Percentiles rank a stretch among this genome's conserved stretches.
Evolutionary conservation across 2,329 filamentous ascomycete species (phyloP).

Genomic region (Penicillium sp.): DNA sequence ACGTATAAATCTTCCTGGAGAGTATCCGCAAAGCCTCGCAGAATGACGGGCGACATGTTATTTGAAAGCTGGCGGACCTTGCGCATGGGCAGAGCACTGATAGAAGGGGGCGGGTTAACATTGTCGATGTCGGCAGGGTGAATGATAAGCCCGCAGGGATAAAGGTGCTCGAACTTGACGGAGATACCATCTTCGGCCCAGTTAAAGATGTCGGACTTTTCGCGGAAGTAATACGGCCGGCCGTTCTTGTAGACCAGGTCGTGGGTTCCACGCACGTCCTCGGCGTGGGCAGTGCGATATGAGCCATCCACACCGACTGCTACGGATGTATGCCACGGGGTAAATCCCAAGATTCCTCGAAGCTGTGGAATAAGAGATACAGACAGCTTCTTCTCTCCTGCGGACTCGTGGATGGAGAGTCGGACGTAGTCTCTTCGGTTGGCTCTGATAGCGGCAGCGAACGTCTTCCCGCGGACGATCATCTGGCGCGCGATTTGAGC

Average conservation of each 20-base stretch:
- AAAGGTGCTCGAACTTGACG: constrained; percentile 47
- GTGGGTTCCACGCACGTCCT: constrained; percentile 34
- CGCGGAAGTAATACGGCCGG: constrained; percentile 51
- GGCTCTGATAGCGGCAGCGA: constrained; percentile 28
- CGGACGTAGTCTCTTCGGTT: constrained; percentile 30
- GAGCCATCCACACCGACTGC: constrained; percentile 30
- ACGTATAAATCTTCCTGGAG: constrained; percentile 48
- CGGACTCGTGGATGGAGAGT: constrained; percentile 31
- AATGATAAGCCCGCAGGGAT: constrained; percentile 37
- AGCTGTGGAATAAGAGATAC: constrained; percentile 26
- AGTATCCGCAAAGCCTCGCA: constrained; percentile 53
- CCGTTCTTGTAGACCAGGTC: constrained; percentile 50
- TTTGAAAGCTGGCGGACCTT: constrained; percentile 45
- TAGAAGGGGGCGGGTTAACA: constrained; percentile 22
- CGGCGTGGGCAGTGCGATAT: constrained; percentile 25
- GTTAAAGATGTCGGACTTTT: constrained; percentile 47
- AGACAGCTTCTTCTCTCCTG: constrained; percentile 27
- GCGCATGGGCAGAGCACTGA: constrained; percentile 23
- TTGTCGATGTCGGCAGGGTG: constrained; percentile 22
- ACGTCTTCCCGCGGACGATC: constrained; percentile 29
- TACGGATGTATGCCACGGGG: constrained; percentile 38
- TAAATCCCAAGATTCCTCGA: constrained; percentile 24
- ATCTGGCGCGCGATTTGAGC: constrained; percentile 25
- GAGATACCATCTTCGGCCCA: constrained; percentile 40
- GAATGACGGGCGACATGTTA: constrained; percentile 53